Percentiles rank a stretch among this genome's conserved stretches.
These are phyloP conservation scores for Hymenoscyphus linearis DNA, from an alignment of 2,329 filamentous ascomycete genomes.

Conservation along the genomic window DNA sequence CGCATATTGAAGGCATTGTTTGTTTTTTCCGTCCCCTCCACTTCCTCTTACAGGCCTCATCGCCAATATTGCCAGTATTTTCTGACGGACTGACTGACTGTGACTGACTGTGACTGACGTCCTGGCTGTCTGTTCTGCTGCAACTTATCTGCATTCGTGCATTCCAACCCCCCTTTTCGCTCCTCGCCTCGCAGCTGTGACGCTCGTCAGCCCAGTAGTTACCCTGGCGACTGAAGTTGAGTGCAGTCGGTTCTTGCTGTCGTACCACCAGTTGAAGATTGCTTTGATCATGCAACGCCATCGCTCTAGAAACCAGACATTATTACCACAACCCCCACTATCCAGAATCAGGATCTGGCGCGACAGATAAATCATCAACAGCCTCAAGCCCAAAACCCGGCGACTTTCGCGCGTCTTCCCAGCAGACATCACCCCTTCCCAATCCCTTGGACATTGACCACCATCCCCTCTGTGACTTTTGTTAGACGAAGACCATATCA, in stretches of 20 bases:
- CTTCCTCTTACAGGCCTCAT: not conserved
- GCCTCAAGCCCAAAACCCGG: not conserved
- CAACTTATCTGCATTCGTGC: not conserved
- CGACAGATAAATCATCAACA: not conserved
- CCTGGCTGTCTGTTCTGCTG: not conserved
- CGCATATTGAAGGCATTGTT: conserved; percentile 9
- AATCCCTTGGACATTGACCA: not conserved
- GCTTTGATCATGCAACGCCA: not conserved
- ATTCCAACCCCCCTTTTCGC: not conserved
- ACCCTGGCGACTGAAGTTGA: not conserved
- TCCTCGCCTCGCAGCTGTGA: not conserved
- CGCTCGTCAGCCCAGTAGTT: not conserved
- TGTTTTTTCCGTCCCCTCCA: not conserved
- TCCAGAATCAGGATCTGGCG: not conserved
- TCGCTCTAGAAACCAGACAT: not conserved
- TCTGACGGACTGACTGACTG: not conserved
- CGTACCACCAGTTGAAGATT: not conserved
- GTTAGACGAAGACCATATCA: not conserved
- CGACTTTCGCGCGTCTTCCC: not conserved
- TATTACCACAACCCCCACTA: not conserved
- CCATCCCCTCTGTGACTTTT: not conserved
- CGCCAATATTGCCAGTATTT: not conserved
- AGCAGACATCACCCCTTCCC: not conserved
- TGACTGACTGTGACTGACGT: not conserved
- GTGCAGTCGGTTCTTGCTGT: conserved; percentile 1